These are phyloP conservation scores for Penicillium ochrochloron DNA, from an alignment of 495 filamentous ascomycete species.

Conservation along the genomic window DNA sequence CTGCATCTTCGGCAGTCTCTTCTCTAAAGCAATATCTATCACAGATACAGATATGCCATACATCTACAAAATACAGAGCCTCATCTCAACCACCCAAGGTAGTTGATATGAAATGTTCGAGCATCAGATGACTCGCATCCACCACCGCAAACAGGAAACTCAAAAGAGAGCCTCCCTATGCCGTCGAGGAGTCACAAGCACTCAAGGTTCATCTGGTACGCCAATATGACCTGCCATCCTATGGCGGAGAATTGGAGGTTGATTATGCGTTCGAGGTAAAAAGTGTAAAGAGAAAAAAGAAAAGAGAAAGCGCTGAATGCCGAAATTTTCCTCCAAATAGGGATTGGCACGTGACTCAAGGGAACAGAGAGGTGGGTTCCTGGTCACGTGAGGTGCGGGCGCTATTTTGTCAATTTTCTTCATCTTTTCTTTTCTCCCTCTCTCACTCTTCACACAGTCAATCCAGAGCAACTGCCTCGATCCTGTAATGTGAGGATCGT, in stretches of 20 bases:
- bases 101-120: slow-evolving; percentile 38
- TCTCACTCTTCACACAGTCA: slow-evolving; percentile 2
- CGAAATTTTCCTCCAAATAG: slow-evolving; percentile 31
- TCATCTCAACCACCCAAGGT: background rate
- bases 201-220: slow-evolving; percentile 50
- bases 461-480: slow-evolving; percentile 2
- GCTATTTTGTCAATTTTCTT: background rate
- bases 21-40: background rate
- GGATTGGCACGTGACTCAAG: background rate
- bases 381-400: slow-evolving; percentile 28
- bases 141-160: slow-evolving; percentile 39
- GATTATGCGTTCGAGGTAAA: slow-evolving; percentile 58
- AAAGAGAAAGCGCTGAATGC: background rate
- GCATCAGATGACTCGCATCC: slow-evolving; percentile 47
- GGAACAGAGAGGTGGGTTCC: slow-evolving; percentile 13
- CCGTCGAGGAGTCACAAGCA: slow-evolving; percentile 43
- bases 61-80: background rate
- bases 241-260: slow-evolving; percentile 54
- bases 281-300: slow-evolving; percentile 46
- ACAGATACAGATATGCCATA: background rate
- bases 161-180: slow-evolving; percentile 27
- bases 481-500: slow-evolving; percentile 27
- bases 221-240: slow-evolving; percentile 61
- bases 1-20: background rate
- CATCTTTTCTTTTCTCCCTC: slow-evolving; percentile 11